These are phyloP conservation scores for Eucalyptus albens DNA, from an alignment of 345 rosid genomes.

Conservation along the genomic window DNA sequence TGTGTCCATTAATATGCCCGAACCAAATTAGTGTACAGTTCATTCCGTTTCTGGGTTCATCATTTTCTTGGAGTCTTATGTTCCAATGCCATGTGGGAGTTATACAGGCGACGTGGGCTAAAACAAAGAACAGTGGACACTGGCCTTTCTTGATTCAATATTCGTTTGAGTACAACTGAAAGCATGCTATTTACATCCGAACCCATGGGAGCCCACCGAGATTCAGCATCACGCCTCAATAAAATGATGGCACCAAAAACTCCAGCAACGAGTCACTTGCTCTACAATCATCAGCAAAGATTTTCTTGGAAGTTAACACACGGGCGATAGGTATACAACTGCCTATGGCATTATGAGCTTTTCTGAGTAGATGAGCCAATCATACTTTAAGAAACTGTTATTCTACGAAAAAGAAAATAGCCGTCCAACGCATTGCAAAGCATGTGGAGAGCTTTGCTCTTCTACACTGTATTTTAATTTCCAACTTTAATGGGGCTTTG, in stretches of 20 bases:
- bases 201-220: constrained; percentile 62
- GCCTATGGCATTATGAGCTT: background rate
- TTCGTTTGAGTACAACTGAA: constrained; percentile 35
- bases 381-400: background rate
- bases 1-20: no score
- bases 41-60: no score
- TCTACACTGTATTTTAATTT: background rate
- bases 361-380: background rate
- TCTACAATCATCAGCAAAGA: constrained; percentile 23
- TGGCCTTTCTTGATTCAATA: constrained; percentile 67
- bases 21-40: no score
- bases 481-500: background rate
- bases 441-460: no score
- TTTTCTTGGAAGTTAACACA: background rate
- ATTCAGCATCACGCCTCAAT: constrained; percentile 53
- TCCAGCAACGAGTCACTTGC: constrained; percentile 60
- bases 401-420: no score
- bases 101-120: no score
- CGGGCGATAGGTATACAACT: background rate
- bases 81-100: no score
- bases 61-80: no score
- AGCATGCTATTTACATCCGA: constrained; percentile 36
- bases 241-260: constrained; percentile 35
- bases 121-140: constrained; percentile 3
- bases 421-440: no score